A percentile compares a stretch with the other conserved stretches of the same genome.
These are phyloP conservation scores for Mucuna pruriens DNA, from an alignment of 306 rosid species.

Conservation along the genomic window DNA sequence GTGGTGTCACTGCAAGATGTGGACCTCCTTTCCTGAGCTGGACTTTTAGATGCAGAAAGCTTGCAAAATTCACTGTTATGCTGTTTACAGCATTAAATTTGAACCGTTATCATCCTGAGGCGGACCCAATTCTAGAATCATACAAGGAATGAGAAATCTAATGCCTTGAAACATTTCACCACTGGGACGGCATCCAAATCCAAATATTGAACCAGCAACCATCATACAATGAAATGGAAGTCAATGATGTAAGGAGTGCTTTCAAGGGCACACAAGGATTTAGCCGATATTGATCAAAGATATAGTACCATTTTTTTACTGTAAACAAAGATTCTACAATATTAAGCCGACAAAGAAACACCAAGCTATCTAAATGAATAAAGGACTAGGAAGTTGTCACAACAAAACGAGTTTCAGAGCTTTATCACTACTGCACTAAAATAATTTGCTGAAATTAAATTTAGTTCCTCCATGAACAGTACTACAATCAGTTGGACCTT, in stretches of 20 bases:
- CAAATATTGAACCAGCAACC: too few relatives aligned
- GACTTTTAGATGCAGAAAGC: too few relatives aligned
- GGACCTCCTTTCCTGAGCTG: too few relatives aligned
- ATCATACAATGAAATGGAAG: background rate
- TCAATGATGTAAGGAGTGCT: background rate
- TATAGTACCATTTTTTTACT: constrained; percentile 26
- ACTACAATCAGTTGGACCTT: constrained; percentile 33
- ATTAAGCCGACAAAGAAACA: constrained; percentile 16
- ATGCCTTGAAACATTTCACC: too few relatives aligned
- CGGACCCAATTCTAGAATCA: too few relatives aligned
- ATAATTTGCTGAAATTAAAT: constrained; percentile 33
- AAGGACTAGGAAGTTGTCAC: constrained; percentile 30
- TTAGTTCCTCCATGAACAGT: constrained; percentile 29
- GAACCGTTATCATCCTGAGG: too few relatives aligned
- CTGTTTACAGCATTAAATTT: too few relatives aligned
- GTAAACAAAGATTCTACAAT: constrained; percentile 41
- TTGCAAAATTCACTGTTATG: too few relatives aligned
- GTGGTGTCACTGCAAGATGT: too few relatives aligned
- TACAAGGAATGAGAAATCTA: too few relatives aligned
- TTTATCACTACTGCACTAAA: constrained; percentile 32
- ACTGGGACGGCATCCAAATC: too few relatives aligned
- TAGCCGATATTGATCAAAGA: background rate
- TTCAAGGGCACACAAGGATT: background rate
- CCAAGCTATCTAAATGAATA: constrained; percentile 40
- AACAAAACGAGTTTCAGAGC: constrained; percentile 31